A percentile compares a stretch with the other conserved stretches of the same genome.
phyloP scores from a whole-genome alignment of 805 yeast genomes.

The Metschnikowia baotianmanensis region DNA sequence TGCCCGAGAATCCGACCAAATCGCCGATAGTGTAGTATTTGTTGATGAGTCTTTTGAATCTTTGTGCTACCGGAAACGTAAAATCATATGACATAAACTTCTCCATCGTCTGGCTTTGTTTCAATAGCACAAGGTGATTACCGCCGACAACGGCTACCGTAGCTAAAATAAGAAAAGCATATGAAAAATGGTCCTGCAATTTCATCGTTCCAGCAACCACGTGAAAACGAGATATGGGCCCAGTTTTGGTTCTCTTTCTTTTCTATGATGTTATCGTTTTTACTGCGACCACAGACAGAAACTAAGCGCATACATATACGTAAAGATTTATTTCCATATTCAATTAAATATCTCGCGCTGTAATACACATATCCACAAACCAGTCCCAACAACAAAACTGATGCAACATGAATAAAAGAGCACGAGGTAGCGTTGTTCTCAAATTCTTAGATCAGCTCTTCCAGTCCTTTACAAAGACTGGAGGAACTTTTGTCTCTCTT shows the following conservation, averaged over 20 bases:
- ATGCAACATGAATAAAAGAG: neutral
- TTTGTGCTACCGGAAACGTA: conserved; percentile 32
- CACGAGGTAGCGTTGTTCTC: neutral
- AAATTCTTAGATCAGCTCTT: neutral
- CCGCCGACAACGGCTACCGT: conserved; percentile 3
- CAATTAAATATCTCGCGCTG: conserved; percentile 4
- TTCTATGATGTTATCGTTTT: conserved; percentile 1
- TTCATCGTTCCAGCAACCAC: conserved; percentile 9
- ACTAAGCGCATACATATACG: conserved; percentile 6
- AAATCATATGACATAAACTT: conserved; percentile 46
- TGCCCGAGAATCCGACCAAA: conserved; percentile 69
- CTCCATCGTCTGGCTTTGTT: conserved; percentile 48
- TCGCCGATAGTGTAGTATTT: conserved; percentile 63
- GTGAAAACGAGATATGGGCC: neutral
- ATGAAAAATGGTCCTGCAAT: neutral
- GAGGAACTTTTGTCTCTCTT: conserved; percentile 31
- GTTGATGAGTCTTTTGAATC: conserved; percentile 47
- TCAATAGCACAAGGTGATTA: conserved; percentile 50
- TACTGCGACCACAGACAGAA: conserved; percentile 4
- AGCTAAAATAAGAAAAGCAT: conserved; percentile 5
- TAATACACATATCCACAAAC: neutral
- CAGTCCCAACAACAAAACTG: conserved; percentile 12
- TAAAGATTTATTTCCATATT: conserved; percentile 6
- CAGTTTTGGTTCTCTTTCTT: neutral
- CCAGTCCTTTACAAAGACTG: conserved; percentile 17